Percentiles rank a stretch among this genome's conserved stretches.
These are phyloP conservation scores for Usnea hakonensis DNA, from an alignment of 495 filamentous ascomycete species.

Conservation along the genomic window DNA sequence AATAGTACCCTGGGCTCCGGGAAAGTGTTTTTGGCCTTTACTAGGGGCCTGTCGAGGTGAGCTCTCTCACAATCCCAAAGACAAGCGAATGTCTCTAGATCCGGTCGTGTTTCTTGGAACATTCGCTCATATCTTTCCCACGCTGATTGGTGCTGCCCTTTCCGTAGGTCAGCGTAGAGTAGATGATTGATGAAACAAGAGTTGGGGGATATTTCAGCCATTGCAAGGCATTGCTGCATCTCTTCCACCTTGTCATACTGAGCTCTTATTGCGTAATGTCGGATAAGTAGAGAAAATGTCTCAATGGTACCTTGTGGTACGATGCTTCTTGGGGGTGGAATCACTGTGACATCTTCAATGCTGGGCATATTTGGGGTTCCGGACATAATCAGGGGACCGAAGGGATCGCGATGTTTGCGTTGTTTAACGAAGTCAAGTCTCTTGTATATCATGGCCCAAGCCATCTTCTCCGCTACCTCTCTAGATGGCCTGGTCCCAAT, in stretches of 20 bases:
- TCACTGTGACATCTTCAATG: slow-evolving; percentile 23
- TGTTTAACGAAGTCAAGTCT: slow-evolving; percentile 52
- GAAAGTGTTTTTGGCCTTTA: slow-evolving; percentile 32
- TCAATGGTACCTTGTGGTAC: slow-evolving; percentile 60
- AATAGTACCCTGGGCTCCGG: slow-evolving; percentile 49
- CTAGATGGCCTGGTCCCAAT: slow-evolving; percentile 44
- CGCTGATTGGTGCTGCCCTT: slow-evolving; percentile 42
- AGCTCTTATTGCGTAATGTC: slow-evolving; percentile 57
- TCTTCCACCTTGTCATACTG: slow-evolving; percentile 48
- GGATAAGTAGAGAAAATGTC: slow-evolving; percentile 67
- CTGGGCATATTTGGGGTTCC: not conserved
- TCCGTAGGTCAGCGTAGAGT: slow-evolving; percentile 51
- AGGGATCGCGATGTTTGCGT: slow-evolving; percentile 21
- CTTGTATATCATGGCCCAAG: slow-evolving; percentile 68
- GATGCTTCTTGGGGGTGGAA: slow-evolving; percentile 34
- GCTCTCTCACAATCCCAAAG: slow-evolving; percentile 56
- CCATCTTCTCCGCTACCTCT: slow-evolving; percentile 58
- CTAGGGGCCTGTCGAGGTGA: slow-evolving; percentile 40
- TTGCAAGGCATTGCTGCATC: slow-evolving; percentile 48
- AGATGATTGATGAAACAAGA: slow-evolving; percentile 71
- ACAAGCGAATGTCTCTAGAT: slow-evolving; percentile 61
- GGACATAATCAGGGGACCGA: not conserved
- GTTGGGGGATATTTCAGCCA: slow-evolving; percentile 55
- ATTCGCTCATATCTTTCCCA: slow-evolving; percentile 49
- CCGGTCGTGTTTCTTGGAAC: slow-evolving; percentile 45